Percentiles rank a stretch among this genome's conserved stretches.
Evolutionary conservation across 257 asterid species (phyloP).

Genomic region (Solanum raphanifolium): DNA sequence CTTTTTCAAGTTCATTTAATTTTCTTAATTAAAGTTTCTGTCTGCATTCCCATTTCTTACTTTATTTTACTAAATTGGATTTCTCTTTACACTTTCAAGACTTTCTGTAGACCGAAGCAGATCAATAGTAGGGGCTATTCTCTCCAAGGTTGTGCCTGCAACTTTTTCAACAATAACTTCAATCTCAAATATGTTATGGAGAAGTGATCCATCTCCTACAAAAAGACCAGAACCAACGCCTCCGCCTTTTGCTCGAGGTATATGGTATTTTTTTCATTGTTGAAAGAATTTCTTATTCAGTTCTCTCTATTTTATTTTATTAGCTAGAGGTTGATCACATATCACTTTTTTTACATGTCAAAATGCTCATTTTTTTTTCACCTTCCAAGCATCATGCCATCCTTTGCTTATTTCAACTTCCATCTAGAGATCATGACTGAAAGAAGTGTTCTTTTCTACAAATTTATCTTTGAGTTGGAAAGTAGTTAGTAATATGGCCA

Average conservation of each 20-base stretch:
- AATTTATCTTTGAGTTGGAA: background rate
- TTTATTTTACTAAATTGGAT: constrained; percentile 5
- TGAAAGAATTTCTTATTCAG: background rate
- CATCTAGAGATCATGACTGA: background rate
- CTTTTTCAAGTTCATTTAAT: background rate
- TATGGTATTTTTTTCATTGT: constrained; percentile 5
- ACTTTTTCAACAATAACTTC: constrained; percentile 90
- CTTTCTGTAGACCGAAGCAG: constrained; percentile 84
- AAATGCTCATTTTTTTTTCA: background rate
- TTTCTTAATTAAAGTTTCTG: background rate
- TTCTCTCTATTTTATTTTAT: background rate
- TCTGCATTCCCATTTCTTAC: background rate
- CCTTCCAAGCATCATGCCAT: background rate
- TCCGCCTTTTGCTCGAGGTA: constrained; percentile 87
- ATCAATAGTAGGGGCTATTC: constrained; percentile 89
- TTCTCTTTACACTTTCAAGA: constrained; percentile 30
- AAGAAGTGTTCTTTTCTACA: background rate
- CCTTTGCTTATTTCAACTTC: background rate
- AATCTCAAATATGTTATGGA: constrained; percentile 77
- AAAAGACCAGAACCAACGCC: constrained; percentile 61
- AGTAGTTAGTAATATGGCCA: background rate
- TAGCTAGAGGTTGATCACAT: background rate
- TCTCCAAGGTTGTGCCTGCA: constrained; percentile 94
- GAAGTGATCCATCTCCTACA: constrained; percentile 40
- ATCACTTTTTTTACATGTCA: background rate